Evolutionary conservation across 225 moss, liverwort and hornwort species (phyloP), one percentile per base, ranked within the genome.

Genomic region (Neckera pumila): DNA sequence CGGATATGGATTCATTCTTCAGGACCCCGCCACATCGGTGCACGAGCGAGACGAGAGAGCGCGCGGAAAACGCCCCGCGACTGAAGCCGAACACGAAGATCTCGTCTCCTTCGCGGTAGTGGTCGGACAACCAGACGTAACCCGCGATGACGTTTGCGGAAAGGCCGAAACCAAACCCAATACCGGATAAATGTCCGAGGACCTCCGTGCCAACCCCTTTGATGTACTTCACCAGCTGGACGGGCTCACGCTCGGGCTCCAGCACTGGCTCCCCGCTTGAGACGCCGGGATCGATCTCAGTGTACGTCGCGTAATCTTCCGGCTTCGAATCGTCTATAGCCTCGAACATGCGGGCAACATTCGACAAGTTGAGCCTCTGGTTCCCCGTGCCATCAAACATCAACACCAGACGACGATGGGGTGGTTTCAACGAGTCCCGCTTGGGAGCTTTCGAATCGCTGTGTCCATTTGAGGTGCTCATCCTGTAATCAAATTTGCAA

Each of bases 51-150:
- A 87, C 90, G 26, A 90, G 26, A 77, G 69, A 79, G 62, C 87
- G 90, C 16, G 90, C 90, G 15, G 87, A 42, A 58, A 79, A 90
- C 5, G 87, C 90, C 11, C 90, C 90, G 11, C 90, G 83, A 53
- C 90, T 90, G 78, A 90, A 90, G 27, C 87, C 90, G 78, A 90
- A 90, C 40, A 90, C 90, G 23, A 87, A 87, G 60, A 87, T 71
- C 25, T 90, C 77, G 61, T 90, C 87, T 3, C 84, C 87, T 11
- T 77, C 51, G 1, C 13, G 2, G 42, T 72, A 90, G 18, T 84
- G 8, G 23, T 90, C 59, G 18, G 84, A 90, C 69, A 87, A 43
- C 90, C 87, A 87, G 11, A 77, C 60, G 51, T 82, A 90, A 0
- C 90, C 90, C 14, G 38, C 78, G 33, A 83, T 87, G 15, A 90